These are phyloP conservation scores for Arctium lappa DNA, from an alignment of 129 eudicot genomes.

Conservation along the genomic window DNA sequence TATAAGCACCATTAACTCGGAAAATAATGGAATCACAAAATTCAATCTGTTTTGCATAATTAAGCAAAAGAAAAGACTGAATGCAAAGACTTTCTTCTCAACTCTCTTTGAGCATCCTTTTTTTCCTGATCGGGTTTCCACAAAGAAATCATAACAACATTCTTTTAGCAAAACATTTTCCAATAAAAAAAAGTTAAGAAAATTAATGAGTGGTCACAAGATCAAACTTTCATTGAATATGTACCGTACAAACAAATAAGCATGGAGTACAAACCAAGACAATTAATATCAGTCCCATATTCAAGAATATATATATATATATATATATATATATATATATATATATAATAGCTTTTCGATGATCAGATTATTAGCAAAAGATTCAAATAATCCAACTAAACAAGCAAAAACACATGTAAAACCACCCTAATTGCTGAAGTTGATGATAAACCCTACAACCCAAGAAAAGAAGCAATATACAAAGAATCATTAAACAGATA, in stretches of 20 bases:
- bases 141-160: not conserved
- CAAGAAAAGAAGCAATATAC: constrained; percentile 7
- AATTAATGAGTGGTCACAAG: not conserved
- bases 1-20: not conserved
- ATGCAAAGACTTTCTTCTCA: not conserved
- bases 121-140: not conserved
- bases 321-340: no score
- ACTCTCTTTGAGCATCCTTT: not conserved
- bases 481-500: not conserved
- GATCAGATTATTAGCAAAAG: constrained; percentile 2
- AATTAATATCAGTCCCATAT: constrained; percentile 10
- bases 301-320: not conserved
- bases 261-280: constrained; percentile 14
- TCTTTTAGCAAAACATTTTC: not conserved
- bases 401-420: constrained; percentile 18
- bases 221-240: not conserved
- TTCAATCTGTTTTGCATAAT: not conserved
- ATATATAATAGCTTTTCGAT: not conserved
- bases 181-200: not conserved
- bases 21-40: not conserved
- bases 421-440: not conserved
- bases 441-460: constrained; percentile 12
- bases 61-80: not conserved
- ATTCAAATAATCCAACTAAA: not conserved
- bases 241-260: constrained; percentile 10